Conservation (phyloP, 495 filamentous ascomycete genomes). For the Xanthoparmelia taractica region DNA sequence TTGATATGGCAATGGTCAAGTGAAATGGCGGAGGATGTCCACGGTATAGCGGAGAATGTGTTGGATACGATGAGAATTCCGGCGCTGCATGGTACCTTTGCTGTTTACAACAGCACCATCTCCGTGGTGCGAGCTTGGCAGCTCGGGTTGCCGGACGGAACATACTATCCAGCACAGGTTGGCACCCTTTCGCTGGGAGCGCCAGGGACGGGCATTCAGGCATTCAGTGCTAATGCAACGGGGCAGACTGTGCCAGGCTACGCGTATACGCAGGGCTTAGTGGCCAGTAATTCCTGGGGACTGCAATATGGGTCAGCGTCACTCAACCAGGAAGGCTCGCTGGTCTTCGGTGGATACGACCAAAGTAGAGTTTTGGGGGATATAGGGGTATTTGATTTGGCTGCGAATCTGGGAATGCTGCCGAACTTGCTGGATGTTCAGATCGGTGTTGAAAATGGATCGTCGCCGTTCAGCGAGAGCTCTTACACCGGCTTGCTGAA, state of each 20-base stretch:
- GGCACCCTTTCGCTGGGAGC: conserved; percentile 17
- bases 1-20: conserved; percentile 11
- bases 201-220: not conserved
- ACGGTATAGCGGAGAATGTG: not conserved
- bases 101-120: conserved; percentile 9
- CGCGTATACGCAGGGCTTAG: conserved; percentile 14
- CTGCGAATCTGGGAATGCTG: conserved; percentile 7
- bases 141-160: conserved; percentile 14
- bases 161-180: conserved; percentile 9
- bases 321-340: conserved; percentile 35
- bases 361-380: conserved; percentile 34
- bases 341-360: conserved; percentile 48
- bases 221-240: not conserved
- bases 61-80: conserved; percentile 13
- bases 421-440: conserved; percentile 36
- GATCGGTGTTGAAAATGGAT: conserved; percentile 38
- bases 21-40: not conserved
- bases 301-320: conserved; percentile 48
- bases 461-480: conserved; percentile 33
- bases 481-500: conserved; percentile 32
- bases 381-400: conserved; percentile 17
- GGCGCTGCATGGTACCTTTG: not conserved
- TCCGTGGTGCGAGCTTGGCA: conserved; percentile 3
- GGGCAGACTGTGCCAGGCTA: conserved; percentile 11
- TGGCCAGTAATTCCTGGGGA: conserved; percentile 44